These are phyloP conservation scores for Parasarocladium wereldwijsianum DNA, from an alignment of 2,329 filamentous ascomycete species.

Conservation along the genomic window DNA sequence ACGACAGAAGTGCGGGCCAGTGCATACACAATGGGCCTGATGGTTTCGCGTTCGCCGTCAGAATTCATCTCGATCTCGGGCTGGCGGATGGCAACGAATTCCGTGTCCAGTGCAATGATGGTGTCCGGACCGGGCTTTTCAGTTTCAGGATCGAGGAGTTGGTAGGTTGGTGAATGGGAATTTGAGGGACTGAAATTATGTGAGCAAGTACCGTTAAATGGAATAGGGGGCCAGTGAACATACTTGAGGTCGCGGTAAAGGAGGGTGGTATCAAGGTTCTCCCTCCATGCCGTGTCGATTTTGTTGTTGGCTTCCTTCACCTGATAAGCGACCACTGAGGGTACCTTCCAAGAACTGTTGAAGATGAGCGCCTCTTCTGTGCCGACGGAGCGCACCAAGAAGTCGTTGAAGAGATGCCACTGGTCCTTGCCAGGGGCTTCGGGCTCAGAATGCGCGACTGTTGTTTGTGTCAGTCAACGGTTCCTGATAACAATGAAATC, in stretches of 20 bases:
- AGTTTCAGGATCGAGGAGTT: constrained; percentile 34
- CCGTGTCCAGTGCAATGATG: constrained; percentile 82
- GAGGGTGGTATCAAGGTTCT: constrained; percentile 67
- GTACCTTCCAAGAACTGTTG: constrained; percentile 82
- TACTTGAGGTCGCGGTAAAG: constrained; percentile 58
- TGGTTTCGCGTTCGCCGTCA: constrained; percentile 81
- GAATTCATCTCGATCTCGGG: constrained; percentile 95
- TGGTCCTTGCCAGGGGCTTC: constrained; percentile 46
- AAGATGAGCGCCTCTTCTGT: constrained; percentile 79
- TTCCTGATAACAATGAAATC: constrained; percentile 1
- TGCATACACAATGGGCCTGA: constrained; percentile 78
- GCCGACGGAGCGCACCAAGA: constrained; percentile 69
- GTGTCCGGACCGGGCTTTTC: constrained; percentile 59
- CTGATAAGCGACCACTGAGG: constrained; percentile 78
- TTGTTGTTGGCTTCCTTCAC: constrained; percentile 65
- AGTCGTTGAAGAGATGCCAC: constrained; percentile 98
- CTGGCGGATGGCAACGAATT: constrained; percentile 86
- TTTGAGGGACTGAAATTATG: too few species aligned
- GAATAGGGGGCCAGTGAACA: too few species aligned
- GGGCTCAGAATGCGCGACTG: constrained; percentile 52
- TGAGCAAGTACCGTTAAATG: too few species aligned
- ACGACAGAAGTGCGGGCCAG: constrained; percentile 88
- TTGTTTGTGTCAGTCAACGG: constrained; percentile 8
- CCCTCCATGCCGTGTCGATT: constrained; percentile 78
- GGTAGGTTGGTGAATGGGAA: constrained; percentile 41